Conservation (phyloP, 2,329 filamentous ascomycete species). For the Periconia digitata region DNA sequence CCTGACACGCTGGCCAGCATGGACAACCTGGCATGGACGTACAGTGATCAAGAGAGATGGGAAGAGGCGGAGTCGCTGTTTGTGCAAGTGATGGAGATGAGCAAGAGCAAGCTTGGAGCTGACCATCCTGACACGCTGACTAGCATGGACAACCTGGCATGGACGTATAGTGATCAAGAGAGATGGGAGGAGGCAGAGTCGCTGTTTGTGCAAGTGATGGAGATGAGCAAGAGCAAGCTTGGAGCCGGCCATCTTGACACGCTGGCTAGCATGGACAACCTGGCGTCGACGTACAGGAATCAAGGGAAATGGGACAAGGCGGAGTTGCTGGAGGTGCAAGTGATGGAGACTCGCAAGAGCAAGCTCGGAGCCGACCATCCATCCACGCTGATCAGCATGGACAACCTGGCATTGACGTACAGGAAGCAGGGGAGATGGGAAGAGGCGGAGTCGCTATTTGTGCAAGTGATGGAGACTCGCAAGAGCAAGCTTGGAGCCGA, state of each 20-base stretch:
- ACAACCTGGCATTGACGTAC: slow-evolving; percentile 6
- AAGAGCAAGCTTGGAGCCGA: not conserved
- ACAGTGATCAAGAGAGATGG: too few species aligned
- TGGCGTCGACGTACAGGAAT: too few species aligned
- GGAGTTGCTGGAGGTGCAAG: slow-evolving; percentile 1
- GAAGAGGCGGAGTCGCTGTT: slow-evolving; percentile 5
- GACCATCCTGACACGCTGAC: slow-evolving; percentile 12
- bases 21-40: too few species aligned
- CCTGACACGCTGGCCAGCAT: too few species aligned
- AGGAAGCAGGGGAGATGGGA: slow-evolving; percentile 46
- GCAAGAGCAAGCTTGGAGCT: slow-evolving; percentile 6
- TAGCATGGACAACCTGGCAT: slow-evolving; percentile 12
- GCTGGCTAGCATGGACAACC: slow-evolving; percentile 3
- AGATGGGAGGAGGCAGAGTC: slow-evolving; percentile 6
- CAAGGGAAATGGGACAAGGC: slow-evolving; percentile 2
- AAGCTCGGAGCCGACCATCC: slow-evolving; percentile 16
- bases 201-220: not conserved
- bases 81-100: slow-evolving; percentile 5
- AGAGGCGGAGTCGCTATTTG: not conserved
- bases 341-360: slow-evolving; percentile 8
- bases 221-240: slow-evolving; percentile 4
- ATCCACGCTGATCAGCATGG: slow-evolving; percentile 9
- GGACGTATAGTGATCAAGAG: slow-evolving; percentile 1
- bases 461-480: not conserved
- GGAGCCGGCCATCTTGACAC: slow-evolving; percentile 10